Conservation (phyloP, 805 yeast species). For the Schwanniomyces sp. region DNA sequence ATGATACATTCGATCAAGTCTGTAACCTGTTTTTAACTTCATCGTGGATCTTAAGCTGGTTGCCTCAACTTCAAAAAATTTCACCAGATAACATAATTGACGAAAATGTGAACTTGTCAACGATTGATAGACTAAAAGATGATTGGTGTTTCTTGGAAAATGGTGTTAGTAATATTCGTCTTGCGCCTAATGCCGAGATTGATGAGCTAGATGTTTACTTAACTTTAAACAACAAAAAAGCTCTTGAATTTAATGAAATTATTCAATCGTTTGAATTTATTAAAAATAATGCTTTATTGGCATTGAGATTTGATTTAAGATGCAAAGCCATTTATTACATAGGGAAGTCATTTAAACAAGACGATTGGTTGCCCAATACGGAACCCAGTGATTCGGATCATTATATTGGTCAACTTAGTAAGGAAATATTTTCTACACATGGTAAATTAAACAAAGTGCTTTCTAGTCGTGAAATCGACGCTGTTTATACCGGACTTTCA, state of each 20-base stretch:
- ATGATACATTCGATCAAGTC: conserved; percentile 49
- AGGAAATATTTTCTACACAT: conserved; percentile 47
- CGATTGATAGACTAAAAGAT: conserved; percentile 33
- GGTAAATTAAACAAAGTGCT: conserved; percentile 39
- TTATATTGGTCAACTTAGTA: conserved; percentile 50
- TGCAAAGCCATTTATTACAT: conserved; percentile 53
- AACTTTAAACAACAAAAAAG: conserved; percentile 30
- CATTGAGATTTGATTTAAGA: conserved; percentile 59
- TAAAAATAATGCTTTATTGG: conserved; percentile 38
- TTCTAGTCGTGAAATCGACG: conserved; percentile 28
- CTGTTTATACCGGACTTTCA: conserved; percentile 48
- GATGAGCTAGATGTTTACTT: conserved; percentile 27
- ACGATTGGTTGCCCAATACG: conserved; percentile 50
- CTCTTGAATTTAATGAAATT: conserved; percentile 35
- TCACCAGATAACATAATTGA: conserved; percentile 25
- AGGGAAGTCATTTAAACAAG: conserved; percentile 46
- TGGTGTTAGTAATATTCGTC: conserved; percentile 22
- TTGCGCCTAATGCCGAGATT: conserved; percentile 15
- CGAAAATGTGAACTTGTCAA: conserved; percentile 14
- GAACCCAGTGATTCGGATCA: conserved; percentile 64
- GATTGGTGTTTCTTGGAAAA: conserved; percentile 44
- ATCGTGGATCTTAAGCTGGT: conserved; percentile 59
- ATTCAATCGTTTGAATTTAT: conserved; percentile 34
- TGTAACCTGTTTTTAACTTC: conserved; percentile 55
- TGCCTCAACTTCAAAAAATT: conserved; percentile 52